Evolutionary conservation across 495 filamentous ascomycete genomes (phyloP), one percentile per base, ranked within the genome.

Genomic region (Penicillium canariense): DNA sequence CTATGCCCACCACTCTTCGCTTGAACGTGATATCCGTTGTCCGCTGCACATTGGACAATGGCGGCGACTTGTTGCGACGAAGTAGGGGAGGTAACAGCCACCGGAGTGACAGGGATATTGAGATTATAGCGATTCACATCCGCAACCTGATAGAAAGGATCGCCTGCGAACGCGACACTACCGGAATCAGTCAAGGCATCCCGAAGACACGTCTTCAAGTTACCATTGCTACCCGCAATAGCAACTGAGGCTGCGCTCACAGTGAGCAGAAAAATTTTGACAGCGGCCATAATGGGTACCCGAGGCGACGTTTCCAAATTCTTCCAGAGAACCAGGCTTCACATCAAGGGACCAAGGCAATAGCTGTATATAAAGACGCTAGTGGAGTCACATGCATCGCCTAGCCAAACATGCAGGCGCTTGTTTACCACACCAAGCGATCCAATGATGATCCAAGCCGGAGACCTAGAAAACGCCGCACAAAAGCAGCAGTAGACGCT

Each of bases 1-100:
- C 83, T 87, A 63, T 90, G 88, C 4, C 87, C 87, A 15, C 87
- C 87, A 27, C 81, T 82, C 59, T 81, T 85, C 4, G 87, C 75
- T 55, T 87, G 84, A 25, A 90, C 84, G 59, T 83, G 83, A 54
- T 83, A 64, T 31, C 69, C 69, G 55, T 74, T 73, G n/a, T 72
- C 62, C 0, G 65, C 68, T 2, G 84, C 86, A 52, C 84, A 88
- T 43, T 75, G 76, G 12, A 87, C 73, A 8, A 82, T 73, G 22
- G 69, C 76, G 0, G 81, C 74, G 12, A 89, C 79, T 38, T 89
- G 76, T 31, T 80, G 48, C 14, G 78, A 62, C 0, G 75, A 81
- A 14, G 70, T 62, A 0, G 87, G 87, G 8, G 85, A 73, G 1
- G 80, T 79, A 26, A 89, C 76, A 0, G 81, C 86, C 17, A 77